These are phyloP conservation scores for Peronosclerospora sorghi DNA, from an alignment of 352 stramenopile species.

Conservation along the genomic window DNA sequence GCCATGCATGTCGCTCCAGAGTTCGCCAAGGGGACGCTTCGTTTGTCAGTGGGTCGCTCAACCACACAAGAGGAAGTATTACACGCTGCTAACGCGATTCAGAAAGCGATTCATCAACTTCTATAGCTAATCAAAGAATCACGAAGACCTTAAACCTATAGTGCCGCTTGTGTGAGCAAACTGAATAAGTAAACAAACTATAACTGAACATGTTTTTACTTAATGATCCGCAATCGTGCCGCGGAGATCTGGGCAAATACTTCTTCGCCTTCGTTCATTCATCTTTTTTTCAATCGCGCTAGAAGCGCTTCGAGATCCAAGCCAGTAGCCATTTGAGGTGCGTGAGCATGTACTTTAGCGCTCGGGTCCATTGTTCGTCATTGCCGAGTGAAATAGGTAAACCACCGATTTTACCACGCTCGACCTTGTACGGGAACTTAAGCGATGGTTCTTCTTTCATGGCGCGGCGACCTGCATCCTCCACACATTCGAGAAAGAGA, in stretches of 20 bases:
- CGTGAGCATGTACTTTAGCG: no score
- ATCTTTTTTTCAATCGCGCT: no score
- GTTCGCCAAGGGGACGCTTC: slow-evolving; percentile 88
- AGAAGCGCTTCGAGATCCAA: slow-evolving; percentile 85
- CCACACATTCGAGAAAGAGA: slow-evolving; percentile 85
- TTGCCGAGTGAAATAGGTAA: slow-evolving; percentile 80
- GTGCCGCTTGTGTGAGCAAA: no score
- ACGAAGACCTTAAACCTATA: no score
- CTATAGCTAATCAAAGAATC: no score
- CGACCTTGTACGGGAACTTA: slow-evolving; percentile 86
- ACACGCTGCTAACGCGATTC: no score
- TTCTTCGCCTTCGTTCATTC: slow-evolving; percentile 13
- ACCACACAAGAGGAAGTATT: slow-evolving; percentile 86
- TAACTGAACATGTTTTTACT: no score
- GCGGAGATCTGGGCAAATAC: slow-evolving; percentile 2
- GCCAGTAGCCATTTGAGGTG: slow-evolving; percentile 90
- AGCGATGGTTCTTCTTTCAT: slow-evolving; percentile 84
- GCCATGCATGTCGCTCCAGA: no score
- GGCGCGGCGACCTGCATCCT: no score
- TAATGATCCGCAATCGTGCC: slow-evolving; percentile 5
- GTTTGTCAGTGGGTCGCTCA: slow-evolving; percentile 88
- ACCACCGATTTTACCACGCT: slow-evolving; percentile 84
- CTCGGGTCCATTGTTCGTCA: no score
- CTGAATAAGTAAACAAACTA: slow-evolving; percentile 7
- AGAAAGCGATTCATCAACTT: no score